Percentiles rank a stretch among this genome's conserved stretches.
These are phyloP conservation scores for Malus sieversii DNA, from an alignment of 306 rosid species.

Conservation along the genomic window DNA sequence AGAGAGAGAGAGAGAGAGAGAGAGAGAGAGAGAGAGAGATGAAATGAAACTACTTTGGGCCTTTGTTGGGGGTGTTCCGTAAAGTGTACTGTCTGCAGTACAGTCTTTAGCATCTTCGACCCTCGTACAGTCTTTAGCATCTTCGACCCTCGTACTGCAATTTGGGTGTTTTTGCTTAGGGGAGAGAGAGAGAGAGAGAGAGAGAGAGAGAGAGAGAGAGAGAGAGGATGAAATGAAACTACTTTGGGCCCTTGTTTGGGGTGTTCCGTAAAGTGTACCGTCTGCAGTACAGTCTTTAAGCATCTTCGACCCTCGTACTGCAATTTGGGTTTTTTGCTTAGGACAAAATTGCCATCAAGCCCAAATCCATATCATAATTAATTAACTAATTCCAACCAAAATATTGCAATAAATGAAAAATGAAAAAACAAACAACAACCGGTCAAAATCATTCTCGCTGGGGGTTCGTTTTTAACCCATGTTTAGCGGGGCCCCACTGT, in stretches of 20 bases:
- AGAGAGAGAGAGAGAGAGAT: too few species aligned
- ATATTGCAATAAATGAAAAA: too few species aligned
- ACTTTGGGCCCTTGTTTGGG: neutral
- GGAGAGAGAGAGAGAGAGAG: neutral
- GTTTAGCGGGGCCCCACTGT: neutral
- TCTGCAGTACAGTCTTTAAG: neutral
- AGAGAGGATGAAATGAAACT: too few species aligned
- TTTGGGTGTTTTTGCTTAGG: neutral
- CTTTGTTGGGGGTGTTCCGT: neutral
- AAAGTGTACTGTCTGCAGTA: neutral
- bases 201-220: too few species aligned
- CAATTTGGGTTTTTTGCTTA: neutral
- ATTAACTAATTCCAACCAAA: too few species aligned
- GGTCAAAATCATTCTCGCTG: neutral
- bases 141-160: slow-evolving; percentile 6
- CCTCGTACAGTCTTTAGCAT: neutral
- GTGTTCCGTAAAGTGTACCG: neutral
- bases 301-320: slow-evolving; percentile 4
- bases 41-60: neutral
- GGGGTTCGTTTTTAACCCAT: neutral
- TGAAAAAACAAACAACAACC: neutral
- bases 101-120: neutral
- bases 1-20: too few species aligned
- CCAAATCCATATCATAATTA: neutral
- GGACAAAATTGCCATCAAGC: neutral